phyloP scores from a whole-genome alignment of 2,329 filamentous ascomycete genomes.

The Exophiala xenobiotica region DNA sequence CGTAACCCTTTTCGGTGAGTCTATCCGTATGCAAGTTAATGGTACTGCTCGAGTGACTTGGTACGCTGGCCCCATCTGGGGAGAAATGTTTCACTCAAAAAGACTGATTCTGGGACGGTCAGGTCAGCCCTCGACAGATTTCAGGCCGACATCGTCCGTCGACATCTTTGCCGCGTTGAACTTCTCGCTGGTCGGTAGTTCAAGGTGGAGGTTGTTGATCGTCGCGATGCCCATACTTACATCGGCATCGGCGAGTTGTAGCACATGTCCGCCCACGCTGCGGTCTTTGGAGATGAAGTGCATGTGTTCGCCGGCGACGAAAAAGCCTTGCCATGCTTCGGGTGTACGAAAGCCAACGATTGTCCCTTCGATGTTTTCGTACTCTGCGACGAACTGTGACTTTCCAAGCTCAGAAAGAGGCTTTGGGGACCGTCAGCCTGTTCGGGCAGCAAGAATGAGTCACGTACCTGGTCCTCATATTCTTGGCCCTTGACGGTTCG shows the following conservation, averaged over 20 bases:
- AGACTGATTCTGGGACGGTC: too few species aligned
- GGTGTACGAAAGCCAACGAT: conserved; percentile 47
- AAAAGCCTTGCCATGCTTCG: conserved; percentile 41
- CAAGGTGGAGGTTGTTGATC: conserved; percentile 40
- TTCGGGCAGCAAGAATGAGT: too few species aligned
- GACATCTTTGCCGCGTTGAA: conserved; percentile 37
- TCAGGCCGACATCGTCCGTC: conserved; percentile 20
- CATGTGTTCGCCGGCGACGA: conserved; percentile 44
- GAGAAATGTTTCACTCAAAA: too few species aligned
- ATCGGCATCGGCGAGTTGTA: conserved; percentile 38
- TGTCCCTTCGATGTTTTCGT: conserved; percentile 39
- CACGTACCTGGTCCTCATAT: conserved; percentile 32
- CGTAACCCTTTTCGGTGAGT: too few species aligned
- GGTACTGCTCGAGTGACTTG: too few species aligned
- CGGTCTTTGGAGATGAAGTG: conserved; percentile 42
- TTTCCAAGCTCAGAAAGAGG: conserved; percentile 38
- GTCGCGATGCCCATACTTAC: conserved; percentile 40
- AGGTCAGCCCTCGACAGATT: conserved; percentile 21
- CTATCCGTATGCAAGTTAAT: too few species aligned
- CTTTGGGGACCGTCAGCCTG: background rate
- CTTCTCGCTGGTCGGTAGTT: conserved; percentile 41
- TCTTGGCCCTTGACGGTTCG: conserved; percentile 35
- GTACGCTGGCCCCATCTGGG: too few species aligned
- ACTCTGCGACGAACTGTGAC: conserved; percentile 42
- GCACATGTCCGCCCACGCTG: conserved; percentile 42